Conservation (phyloP, 768 basidiomycete genomes). For the Tulasnella calospora region DNA sequence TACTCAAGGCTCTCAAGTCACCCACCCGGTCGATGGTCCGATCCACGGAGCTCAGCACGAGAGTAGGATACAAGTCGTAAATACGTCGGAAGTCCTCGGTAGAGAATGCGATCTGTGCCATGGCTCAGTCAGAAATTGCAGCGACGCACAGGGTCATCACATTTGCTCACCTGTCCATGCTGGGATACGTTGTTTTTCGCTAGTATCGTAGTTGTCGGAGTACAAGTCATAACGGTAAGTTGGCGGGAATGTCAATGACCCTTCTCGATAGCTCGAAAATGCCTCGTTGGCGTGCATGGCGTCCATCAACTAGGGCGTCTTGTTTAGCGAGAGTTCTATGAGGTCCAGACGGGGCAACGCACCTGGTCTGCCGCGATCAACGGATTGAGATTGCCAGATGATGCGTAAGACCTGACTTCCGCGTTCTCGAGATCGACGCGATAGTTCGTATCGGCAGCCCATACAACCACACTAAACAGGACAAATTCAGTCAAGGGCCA, state of each 20-base stretch:
- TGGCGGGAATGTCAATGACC: slow-evolving; percentile 83
- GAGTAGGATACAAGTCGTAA: slow-evolving; percentile 76
- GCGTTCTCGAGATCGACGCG: slow-evolving; percentile 84
- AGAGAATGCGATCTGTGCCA: slow-evolving; percentile 82
- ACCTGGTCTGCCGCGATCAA: slow-evolving; percentile 86
- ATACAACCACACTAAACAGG: slow-evolving; percentile 70
- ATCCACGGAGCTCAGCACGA: slow-evolving; percentile 79
- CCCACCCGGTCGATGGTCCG: slow-evolving; percentile 90
- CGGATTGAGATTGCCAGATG: slow-evolving; percentile 60
- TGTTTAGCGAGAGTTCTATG: background rate
- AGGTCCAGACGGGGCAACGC: slow-evolving; percentile 29
- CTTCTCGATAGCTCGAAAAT: slow-evolving; percentile 83
- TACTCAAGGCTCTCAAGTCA: background rate
- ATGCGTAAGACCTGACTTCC: slow-evolving; percentile 63
- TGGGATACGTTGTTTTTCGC: slow-evolving; percentile 93
- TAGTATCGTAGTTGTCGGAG: slow-evolving; percentile 85
- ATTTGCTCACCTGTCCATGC: slow-evolving; percentile 82
- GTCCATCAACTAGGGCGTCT: slow-evolving; percentile 53
- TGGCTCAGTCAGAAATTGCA: background rate
- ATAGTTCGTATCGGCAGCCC: slow-evolving; percentile 95
- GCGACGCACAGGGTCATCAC: slow-evolving; percentile 46
- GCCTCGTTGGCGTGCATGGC: slow-evolving; percentile 68
- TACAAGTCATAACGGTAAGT: slow-evolving; percentile 88
- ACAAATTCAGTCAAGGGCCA: background rate
- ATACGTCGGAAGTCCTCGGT: slow-evolving; percentile 52